Evolutionary conservation across 257 asterid genomes (phyloP).

Genomic region (Marsdenia floribunda): DNA sequence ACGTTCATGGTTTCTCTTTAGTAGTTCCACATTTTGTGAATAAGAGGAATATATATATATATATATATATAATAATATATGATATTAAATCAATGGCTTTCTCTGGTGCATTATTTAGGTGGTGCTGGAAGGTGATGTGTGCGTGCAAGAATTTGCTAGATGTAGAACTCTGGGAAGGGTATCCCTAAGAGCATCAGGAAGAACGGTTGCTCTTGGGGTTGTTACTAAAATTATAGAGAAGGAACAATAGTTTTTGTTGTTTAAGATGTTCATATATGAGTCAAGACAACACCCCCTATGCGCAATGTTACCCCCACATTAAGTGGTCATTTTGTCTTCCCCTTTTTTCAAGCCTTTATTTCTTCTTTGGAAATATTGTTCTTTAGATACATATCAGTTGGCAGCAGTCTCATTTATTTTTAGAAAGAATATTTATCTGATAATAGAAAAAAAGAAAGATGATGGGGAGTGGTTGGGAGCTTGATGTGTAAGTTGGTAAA

Average conservation of each 20-base stretch:
- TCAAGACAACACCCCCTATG: neutral
- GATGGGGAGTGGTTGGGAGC: too few relatives aligned
- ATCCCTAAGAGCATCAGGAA: constrained; percentile 77
- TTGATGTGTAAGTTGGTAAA: too few relatives aligned
- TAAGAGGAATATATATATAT: neutral
- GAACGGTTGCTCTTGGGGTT: constrained; percentile 81
- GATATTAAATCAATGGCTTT: neutral
- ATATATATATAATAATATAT: too few relatives aligned
- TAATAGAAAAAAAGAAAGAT: too few relatives aligned
- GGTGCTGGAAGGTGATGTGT: constrained; percentile 50
- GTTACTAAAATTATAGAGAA: constrained; percentile 47
- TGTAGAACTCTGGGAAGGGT: constrained; percentile 80
- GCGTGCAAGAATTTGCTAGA: constrained; percentile 66
- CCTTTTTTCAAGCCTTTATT: too few relatives aligned
- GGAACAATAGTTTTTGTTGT: constrained; percentile 16
- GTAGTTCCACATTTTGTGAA: neutral
- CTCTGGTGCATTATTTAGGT: neutral
- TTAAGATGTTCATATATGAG: neutral
- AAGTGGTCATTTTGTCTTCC: too few relatives aligned
- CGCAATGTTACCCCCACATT: too few relatives aligned
- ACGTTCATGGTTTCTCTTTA: neutral
- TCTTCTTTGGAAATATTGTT: too few relatives aligned
- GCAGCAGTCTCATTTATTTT: too few relatives aligned
- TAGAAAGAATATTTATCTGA: too few relatives aligned
- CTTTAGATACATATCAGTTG: too few relatives aligned